phyloP scores from a whole-genome alignment of 371 early-diverging fungal genomes.

The Mucor circinelloides region DNA sequence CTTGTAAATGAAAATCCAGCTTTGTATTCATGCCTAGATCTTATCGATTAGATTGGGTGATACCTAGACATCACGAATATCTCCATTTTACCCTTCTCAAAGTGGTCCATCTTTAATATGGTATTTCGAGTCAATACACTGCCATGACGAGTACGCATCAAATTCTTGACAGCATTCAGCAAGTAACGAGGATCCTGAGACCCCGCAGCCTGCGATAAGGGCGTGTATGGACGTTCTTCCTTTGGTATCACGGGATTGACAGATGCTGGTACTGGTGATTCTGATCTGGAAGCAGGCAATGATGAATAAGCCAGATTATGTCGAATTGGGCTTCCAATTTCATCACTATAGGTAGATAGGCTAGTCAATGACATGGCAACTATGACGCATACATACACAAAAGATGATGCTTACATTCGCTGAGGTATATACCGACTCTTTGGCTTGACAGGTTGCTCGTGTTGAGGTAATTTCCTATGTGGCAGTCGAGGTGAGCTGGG shows the following conservation, averaged over 20 bases:
- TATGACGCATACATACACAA: background rate
- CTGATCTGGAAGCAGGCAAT: background rate
- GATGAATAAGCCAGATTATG: background rate
- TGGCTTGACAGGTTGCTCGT: background rate
- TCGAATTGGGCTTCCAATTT: background rate
- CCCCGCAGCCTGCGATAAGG: background rate
- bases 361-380: background rate
- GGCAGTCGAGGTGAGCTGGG: constrained; percentile 1
- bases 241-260: background rate
- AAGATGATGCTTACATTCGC: background rate
- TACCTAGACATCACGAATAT: background rate
- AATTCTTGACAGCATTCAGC: constrained; percentile 30
- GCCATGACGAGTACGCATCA: constrained; percentile 49
- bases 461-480: constrained; percentile 5
- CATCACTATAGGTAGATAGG: background rate
- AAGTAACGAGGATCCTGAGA: constrained; percentile 27
- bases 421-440: background rate
- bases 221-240: background rate
- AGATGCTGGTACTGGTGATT: background rate
- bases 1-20: constrained; percentile 66
- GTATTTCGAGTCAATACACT: constrained; percentile 59
- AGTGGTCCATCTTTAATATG: constrained; percentile 70
- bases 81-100: constrained; percentile 42
- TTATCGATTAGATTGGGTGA: background rate
- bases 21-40: constrained; percentile 49